A percentile compares a stretch with the other conserved stretches of the same genome.
phyloP scores from a whole-genome alignment of 768 basidiomycete genomes.

The Phylloporus arenicola region DNA sequence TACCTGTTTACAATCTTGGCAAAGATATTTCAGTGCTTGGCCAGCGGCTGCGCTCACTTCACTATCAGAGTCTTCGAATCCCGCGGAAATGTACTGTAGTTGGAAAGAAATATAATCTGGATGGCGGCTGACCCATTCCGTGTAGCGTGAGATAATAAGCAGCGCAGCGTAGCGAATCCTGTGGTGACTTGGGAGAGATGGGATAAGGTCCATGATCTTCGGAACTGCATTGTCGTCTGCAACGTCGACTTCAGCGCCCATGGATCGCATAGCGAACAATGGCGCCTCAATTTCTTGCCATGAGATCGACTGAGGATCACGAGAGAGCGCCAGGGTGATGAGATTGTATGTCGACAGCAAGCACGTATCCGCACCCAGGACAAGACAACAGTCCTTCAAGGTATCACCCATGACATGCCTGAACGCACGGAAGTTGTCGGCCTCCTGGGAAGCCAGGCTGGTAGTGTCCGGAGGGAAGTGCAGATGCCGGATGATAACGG shows the following conservation, averaged over 20 bases:
- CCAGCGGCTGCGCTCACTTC: constrained; percentile 93
- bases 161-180: constrained; percentile 92
- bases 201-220: constrained; percentile 92
- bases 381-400: constrained; percentile 95
- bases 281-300: constrained; percentile 99
- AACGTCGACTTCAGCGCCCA: constrained; percentile 91
- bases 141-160: constrained; percentile 92
- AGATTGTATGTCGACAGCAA: constrained; percentile 75
- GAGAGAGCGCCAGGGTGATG: constrained; percentile 68
- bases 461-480: constrained; percentile 79
- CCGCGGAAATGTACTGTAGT: constrained; percentile 86
- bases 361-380: constrained; percentile 83
- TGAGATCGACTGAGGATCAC: constrained; percentile 48
- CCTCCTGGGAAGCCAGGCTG: constrained; percentile 71
- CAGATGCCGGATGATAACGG: constrained; percentile 81
- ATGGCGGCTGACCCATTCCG: constrained; percentile 92
- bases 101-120: constrained; percentile 81
- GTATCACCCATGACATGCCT: constrained; percentile 99
- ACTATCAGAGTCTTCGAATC: constrained; percentile 74
- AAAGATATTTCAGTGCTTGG: constrained; percentile 93
- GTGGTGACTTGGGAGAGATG: constrained; percentile 83
- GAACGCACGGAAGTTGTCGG: constrained; percentile 91
- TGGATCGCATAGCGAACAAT: constrained; percentile 93
- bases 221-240: constrained; percentile 83
- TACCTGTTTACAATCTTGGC: constrained; percentile 92